Evolutionary conservation across 805 yeast genomes (phyloP).

Genomic region (Hanseniaspora mollemarum): DNA sequence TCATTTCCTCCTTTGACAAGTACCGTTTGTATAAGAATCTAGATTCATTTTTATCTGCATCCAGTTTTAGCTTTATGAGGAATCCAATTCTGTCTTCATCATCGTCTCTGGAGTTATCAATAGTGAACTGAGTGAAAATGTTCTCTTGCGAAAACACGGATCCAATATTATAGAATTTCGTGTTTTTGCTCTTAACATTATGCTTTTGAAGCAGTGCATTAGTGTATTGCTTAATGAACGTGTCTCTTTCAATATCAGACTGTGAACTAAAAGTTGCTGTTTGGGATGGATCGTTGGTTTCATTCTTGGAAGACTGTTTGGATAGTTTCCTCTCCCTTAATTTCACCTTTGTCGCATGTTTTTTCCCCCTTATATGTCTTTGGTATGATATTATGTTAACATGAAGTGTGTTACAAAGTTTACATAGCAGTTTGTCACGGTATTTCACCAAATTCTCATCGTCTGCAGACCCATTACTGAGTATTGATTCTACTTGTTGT

Average conservation of each 20-base stretch:
- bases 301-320: not conserved
- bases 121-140: conserved; percentile 2
- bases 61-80: not conserved
- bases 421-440: conserved; percentile 11
- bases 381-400: conserved; percentile 9
- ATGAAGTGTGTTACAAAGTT: conserved; percentile 12
- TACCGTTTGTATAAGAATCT: not conserved
- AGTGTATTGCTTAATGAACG: not conserved
- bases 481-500: conserved; percentile 2
- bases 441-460: conserved; percentile 11
- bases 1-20: not conserved
- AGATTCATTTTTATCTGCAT: not conserved
- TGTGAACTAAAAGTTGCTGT: not conserved
- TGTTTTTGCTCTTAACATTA: not conserved
- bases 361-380: conserved; percentile 14
- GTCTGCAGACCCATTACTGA: not conserved
- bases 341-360: conserved; percentile 7
- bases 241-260: not conserved
- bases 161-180: conserved; percentile 1
- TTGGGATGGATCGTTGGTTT: not conserved
- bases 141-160: not conserved
- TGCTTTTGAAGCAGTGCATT: not conserved
- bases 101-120: not conserved
- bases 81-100: not conserved
- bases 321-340: not conserved